phyloP scores from a whole-genome alignment of 2,329 filamentous ascomycete species.

The Alternaria arborescens region DNA sequence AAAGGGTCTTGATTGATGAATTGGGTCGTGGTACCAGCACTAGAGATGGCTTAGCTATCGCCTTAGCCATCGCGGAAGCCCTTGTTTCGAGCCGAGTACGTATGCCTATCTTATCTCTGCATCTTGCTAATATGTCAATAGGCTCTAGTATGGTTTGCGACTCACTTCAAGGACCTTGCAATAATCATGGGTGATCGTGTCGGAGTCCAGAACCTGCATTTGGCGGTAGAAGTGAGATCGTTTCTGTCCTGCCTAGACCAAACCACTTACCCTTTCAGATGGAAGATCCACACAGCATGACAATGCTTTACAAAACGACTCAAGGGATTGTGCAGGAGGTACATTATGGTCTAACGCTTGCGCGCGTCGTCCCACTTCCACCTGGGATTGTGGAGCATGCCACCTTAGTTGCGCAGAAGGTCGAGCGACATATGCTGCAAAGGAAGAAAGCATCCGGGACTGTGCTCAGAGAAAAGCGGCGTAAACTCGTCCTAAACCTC shows the following conservation, averaged over 20 bases:
- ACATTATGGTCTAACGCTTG: slow-evolving; percentile 86
- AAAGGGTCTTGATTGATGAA: slow-evolving; percentile 81
- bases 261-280: slow-evolving; percentile 30
- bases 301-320: slow-evolving; percentile 86
- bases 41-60: slow-evolving; percentile 86
- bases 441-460: slow-evolving; percentile 68
- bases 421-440: slow-evolving; percentile 67
- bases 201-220: slow-evolving; percentile 84
- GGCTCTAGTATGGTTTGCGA: slow-evolving; percentile 89
- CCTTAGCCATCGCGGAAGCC: slow-evolving; percentile 87
- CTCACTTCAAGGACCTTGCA: slow-evolving; percentile 87
- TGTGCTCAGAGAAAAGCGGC: slow-evolving; percentile 67
- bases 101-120: background rate
- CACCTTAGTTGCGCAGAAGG: slow-evolving; percentile 68
- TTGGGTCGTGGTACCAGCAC: slow-evolving; percentile 91
- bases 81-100: slow-evolving; percentile 72
- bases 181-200: slow-evolving; percentile 76
- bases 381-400: slow-evolving; percentile 72
- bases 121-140: slow-evolving; percentile 34
- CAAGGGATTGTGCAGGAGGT: slow-evolving; percentile 74
- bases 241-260: background rate
- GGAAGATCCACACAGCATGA: slow-evolving; percentile 69
- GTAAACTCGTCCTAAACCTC: slow-evolving; percentile 77
- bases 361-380: slow-evolving; percentile 77
- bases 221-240: slow-evolving; percentile 71